Base-by-base conservation (phyloP, 768 basidiomycete species). In the Suillus discolor region DNA sequence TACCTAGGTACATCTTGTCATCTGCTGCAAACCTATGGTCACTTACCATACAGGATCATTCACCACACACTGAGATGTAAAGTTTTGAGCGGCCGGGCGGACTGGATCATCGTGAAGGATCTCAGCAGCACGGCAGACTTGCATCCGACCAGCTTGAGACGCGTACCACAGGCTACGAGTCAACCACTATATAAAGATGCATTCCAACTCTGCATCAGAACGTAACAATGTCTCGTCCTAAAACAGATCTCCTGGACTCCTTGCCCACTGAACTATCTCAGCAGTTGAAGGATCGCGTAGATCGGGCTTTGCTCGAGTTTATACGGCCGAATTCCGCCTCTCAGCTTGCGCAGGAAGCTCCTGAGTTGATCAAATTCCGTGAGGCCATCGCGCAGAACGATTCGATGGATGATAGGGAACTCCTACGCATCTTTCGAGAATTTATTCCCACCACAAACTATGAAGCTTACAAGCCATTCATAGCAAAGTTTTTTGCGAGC, bases 381-480 rank as follows among this genome's bases (percentile, higher is more conserved):
- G 63, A 65, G 6, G 64, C 65, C 3, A 36, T 72, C 31, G 23
- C 44, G 8, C 4, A 38, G 11, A 51, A 65, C 31, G 54, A 61
- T 7, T 34, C 36, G 34, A 64, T 61, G 6, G 59, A 44, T 39
- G 68, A 72, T n/a, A 20, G 20, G 20, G 45, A 39, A 25, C 11
- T 71, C 23, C 31, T 72, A 5, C 28, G 61, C 6, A 57, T 55
- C 47, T 72, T 70, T 54, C 15, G 53, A 68, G 16, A 42, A 47
- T 4, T 3, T 64, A 5, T 68, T 68, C 44, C 23, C 45, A 34
- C 57, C 57, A 11, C 72, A 69, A 51, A 68, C 11, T 72, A 72
- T 25, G 71, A 66, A 6, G 44, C 59, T 9, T 72, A 72, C 36
- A 57, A 63, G 36, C 70, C 70, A 1, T 73, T 68, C 31, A 18